Evolutionary conservation across 768 basidiomycete species (phyloP), one percentile per base, ranked within the genome.

Genomic region (Pleurotus ostreatus): DNA sequence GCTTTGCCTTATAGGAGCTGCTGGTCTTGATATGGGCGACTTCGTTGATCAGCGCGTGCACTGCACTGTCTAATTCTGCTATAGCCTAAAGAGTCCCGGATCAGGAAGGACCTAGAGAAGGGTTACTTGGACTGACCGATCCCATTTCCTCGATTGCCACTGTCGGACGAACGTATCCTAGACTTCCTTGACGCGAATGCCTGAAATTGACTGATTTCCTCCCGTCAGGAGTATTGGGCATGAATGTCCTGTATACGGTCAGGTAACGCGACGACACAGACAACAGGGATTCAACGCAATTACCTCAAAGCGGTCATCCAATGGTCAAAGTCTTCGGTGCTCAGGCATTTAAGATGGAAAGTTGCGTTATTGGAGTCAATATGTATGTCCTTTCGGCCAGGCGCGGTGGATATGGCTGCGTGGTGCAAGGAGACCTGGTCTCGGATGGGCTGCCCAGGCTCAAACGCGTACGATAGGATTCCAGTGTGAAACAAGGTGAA

Each of bases 261-360:
- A 62, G 55, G 47, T 16, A 34, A 40, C 43, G 53, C 49, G 26
- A 55, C 56, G 37, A 30, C 30, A 55, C 41, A 57, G 20, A 55
- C 13, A 57, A 25, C 48, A 57, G 38, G 26, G 47, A 9, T 25
- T 55, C 57, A 47, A n/a, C 25, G 34, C 37, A 34, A 45, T 55
- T 62, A 88, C 89, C 90, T 84, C 65, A 92, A 81, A 23, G 86
- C 84, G 22, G 73, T 60, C 81, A 89, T 88, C 91, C 91, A 93
- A 47, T 65, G 71, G 48, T 83, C 71, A 60, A 90, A 92, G 63
- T 93, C 91, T 7, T 83, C 81, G 15, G 71, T 70, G 46, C 72
- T 84, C n/a, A 90, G 70, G 66, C 88, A 90, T 68, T 86, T 89
- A 59, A 93, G 80, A 68, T 93, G 91, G 66, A 92, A 93, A 0